phyloP scores from a whole-genome alignment of 2,329 filamentous ascomycete genomes.

The Cladosporium sp. region DNA sequence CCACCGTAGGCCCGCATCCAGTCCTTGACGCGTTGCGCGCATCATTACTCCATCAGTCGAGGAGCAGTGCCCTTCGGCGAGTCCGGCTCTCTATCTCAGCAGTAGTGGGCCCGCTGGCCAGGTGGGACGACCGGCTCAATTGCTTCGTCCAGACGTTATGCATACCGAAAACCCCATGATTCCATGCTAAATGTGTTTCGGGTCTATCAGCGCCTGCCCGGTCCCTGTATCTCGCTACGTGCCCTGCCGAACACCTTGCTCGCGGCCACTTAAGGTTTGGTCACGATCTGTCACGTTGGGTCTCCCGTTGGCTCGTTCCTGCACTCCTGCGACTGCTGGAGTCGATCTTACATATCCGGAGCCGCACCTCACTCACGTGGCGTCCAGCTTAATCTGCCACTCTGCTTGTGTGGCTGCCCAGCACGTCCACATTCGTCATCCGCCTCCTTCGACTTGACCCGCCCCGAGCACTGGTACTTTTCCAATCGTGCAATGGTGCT shows the following conservation, averaged over 20 bases:
- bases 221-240: slow-evolving; percentile 10
- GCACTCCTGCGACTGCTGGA: slow-evolving; percentile 7
- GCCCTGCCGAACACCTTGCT: slow-evolving; percentile 3
- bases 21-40: slow-evolving; percentile 7
- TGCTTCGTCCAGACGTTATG: slow-evolving; percentile 1
- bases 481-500: not conserved
- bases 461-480: not conserved
- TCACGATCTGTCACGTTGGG: slow-evolving; percentile 7
- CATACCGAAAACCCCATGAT: not conserved
- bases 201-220: slow-evolving; percentile 1
- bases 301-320: slow-evolving; percentile 7
- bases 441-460: not conserved
- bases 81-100: slow-evolving; percentile 2
- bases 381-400: slow-evolving; percentile 7
- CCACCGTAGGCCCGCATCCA: slow-evolving; percentile 8
- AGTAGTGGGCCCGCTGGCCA: not conserved
- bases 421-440: slow-evolving; percentile 8
- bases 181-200: not conserved
- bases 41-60: slow-evolving; percentile 9
- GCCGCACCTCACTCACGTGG: slow-evolving; percentile 5
- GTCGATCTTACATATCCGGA: slow-evolving; percentile 8
- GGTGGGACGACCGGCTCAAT: not conserved
- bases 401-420: slow-evolving; percentile 1
- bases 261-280: slow-evolving; percentile 5
- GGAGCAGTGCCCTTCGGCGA: slow-evolving; percentile 6